These are phyloP conservation scores for Butyriboletus loyo DNA, from an alignment of 768 basidiomycete species.

Conservation along the genomic window DNA sequence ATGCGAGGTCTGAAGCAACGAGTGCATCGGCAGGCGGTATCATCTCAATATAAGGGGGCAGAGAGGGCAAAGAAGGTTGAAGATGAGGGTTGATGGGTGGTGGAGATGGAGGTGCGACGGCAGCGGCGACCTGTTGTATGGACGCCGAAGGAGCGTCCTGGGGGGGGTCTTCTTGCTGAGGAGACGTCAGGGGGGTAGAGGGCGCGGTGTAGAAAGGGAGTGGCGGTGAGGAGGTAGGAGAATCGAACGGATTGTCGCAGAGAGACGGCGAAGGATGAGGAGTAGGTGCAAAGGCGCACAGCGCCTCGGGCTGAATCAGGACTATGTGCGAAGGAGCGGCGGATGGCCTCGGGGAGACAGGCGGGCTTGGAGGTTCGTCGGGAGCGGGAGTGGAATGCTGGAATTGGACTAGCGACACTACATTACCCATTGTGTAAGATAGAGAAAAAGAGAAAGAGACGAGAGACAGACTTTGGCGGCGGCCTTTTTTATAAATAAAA, in stretches of 20 bases:
- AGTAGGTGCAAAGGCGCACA: constrained; percentile 27
- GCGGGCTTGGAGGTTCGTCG: constrained; percentile 10
- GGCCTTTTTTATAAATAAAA: constrained; percentile 13
- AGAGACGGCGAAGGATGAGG: constrained; percentile 33
- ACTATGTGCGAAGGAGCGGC: constrained; percentile 35
- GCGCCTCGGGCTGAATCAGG: constrained; percentile 32
- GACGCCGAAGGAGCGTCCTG: constrained; percentile 18
- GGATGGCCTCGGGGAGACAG: constrained; percentile 12
- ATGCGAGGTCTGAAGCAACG: constrained; percentile 27
- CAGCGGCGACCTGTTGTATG: constrained; percentile 18
- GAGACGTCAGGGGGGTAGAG: constrained; percentile 40
- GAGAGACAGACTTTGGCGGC: constrained; percentile 23
- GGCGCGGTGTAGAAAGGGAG: constrained; percentile 49
- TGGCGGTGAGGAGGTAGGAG: constrained; percentile 37
- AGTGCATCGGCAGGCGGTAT: constrained; percentile 27
- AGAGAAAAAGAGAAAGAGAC: not conserved
- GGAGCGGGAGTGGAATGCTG: constrained; percentile 21
- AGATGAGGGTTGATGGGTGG: constrained; percentile 23
- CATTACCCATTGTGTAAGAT: constrained; percentile 27
- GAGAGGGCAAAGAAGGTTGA: constrained; percentile 21
- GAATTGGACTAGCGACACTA: constrained; percentile 33
- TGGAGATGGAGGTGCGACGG: constrained; percentile 21
- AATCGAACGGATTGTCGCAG: constrained; percentile 36
- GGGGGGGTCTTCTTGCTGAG: constrained; percentile 39
- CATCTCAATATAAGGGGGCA: constrained; percentile 27